Evolutionary conservation across 768 basidiomycete species (phyloP), one percentile per base, ranked within the genome.

Genomic region (Chalciporus sphaerocephalus): DNA sequence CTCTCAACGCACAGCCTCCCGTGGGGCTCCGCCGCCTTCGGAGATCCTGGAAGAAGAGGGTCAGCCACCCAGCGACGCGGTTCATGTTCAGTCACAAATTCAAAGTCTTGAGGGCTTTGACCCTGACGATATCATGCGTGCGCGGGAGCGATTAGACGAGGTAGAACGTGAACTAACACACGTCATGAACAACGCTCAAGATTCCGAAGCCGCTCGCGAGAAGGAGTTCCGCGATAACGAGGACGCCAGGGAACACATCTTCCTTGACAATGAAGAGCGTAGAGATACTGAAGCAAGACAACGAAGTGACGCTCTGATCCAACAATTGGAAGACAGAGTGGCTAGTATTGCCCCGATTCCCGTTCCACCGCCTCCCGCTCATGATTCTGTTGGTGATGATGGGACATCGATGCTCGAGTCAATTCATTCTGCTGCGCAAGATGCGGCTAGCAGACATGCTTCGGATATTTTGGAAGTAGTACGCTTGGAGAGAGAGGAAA

Each of bases 201-300:
- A 79, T 40, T 78, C 76, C 1, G 88, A 91, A 55, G 74, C 78
- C 20, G 69, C 69, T 37, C 77, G 87, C 9, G 87, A 90, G 46
- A 62, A 60, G 7, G 78, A 81, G 23, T 89, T 87, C 65, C 74
- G 77, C 15, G 66, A 67, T 1, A 75, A 78, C 47, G 88, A 91
- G 61, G 79, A 83, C 10, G 80, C 78, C 40, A 71, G 87, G 6
- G 73, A 85, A 16, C 75, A 68, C 7, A 60, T 81, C 2, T 88
- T 87, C 60, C 56, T 72, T 23, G 80, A 83, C 2, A 70, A 69
- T 32, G 82, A 90, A 56, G 73, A 67, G 3, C 72, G 78, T 35
- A 71, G 87, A 30, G 78, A 78, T 17, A 62, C 70, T 18, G 84
- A 87, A 56, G 68, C 79, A 10, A 65, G 68, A 43, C 72, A 78